These are phyloP conservation scores for Batkoa obscura DNA, from an alignment of 371 early-diverging fungal species.

Conservation along the genomic window DNA sequence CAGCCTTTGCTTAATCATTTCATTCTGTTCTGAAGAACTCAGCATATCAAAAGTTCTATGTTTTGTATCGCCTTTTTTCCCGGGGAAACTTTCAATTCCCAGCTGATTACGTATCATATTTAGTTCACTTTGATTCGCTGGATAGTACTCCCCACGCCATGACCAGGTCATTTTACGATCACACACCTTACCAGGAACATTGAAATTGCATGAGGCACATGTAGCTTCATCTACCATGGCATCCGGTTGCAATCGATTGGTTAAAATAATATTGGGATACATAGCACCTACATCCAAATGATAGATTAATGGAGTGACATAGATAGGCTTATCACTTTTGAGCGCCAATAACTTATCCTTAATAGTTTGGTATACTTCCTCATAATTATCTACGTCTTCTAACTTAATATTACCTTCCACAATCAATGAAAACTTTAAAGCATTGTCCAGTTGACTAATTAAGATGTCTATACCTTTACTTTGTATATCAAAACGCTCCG, in stretches of 20 bases:
- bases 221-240: constrained; percentile 82
- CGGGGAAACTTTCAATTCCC: constrained; percentile 58
- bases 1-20: constrained; percentile 60
- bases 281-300: constrained; percentile 99
- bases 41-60: constrained; percentile 49
- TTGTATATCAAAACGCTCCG: constrained; percentile 68
- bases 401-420: constrained; percentile 48
- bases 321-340: constrained; percentile 46
- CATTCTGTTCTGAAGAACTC: constrained; percentile 37
- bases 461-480: constrained; percentile 58
- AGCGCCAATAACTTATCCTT: constrained; percentile 33
- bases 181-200: constrained; percentile 68
- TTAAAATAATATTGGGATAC: constrained; percentile 99
- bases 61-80: constrained; percentile 28
- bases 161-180: constrained; percentile 95
- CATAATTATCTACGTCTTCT: constrained; percentile 16
- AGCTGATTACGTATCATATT: constrained; percentile 82
- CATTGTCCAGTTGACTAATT: constrained; percentile 79
- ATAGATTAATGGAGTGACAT: constrained; percentile 81
- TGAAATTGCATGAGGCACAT: constrained; percentile 94
- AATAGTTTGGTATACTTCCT: constrained; percentile 29
- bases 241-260: constrained; percentile 97
- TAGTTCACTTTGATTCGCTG: constrained; percentile 78
- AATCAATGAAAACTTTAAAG: constrained; percentile 68
- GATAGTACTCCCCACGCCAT: constrained; percentile 94